A percentile compares a stretch with the other conserved stretches of the same genome.
Evolutionary conservation across 768 basidiomycete species (phyloP).

Genomic region (Mycena pura): DNA sequence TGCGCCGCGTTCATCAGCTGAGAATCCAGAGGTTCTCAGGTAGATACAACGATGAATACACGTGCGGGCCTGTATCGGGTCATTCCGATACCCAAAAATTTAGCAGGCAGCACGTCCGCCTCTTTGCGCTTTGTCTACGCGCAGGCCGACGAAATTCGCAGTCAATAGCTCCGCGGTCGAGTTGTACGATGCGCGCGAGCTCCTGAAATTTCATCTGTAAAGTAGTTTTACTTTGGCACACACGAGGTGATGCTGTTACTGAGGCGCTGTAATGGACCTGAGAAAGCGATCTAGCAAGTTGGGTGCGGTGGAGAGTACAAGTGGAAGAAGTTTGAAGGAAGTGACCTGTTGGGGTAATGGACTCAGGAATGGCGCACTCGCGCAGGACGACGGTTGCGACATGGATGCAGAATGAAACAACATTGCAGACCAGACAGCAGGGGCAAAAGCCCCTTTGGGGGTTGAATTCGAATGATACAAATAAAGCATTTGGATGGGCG

Average conservation of each 20-base stretch:
- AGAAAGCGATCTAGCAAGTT: conserved; percentile 54
- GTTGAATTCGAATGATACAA: conserved; percentile 21
- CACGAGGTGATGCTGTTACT: conserved; percentile 54
- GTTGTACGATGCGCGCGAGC: no score
- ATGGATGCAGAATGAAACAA: conserved; percentile 49
- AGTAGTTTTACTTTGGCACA: conserved; percentile 57
- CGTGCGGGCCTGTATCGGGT: no score
- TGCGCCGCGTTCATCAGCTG: no score
- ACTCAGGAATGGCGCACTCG: conserved; percentile 40
- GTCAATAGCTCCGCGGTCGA: no score
- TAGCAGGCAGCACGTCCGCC: no score
- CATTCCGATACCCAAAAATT: no score
- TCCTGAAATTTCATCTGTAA: no score
- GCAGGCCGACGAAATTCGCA: no score
- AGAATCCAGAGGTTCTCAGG: no score
- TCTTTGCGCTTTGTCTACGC: no score
- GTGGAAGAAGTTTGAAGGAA: conserved; percentile 56
- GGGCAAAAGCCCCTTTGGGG: conserved; percentile 28
- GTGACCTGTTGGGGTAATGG: conserved; percentile 41
- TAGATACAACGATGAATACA: no score
- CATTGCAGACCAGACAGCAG: conserved; percentile 49
- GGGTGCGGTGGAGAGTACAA: conserved; percentile 56
- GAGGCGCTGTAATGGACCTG: conserved; percentile 52
- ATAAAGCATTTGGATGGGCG: conserved; percentile 21
- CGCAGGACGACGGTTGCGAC: conserved; percentile 53